phyloP scores from a whole-genome alignment of 208 protist genomes.

The Trypanosoma caninum region DNA sequence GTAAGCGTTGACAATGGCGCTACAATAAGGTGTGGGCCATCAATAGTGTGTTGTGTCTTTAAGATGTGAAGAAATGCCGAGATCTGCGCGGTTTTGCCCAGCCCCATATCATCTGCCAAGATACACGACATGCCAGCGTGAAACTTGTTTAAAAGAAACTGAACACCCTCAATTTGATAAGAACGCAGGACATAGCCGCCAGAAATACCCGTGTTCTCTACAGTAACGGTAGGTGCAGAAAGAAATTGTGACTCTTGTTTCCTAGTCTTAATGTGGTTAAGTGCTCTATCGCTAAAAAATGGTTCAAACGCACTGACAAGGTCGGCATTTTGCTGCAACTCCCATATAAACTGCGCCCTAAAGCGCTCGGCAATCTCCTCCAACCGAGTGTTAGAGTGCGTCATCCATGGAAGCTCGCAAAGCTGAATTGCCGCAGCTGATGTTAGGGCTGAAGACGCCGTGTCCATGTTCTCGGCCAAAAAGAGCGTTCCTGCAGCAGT shows the following conservation, averaged over 20 bases:
- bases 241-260: constrained; percentile 35
- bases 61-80: constrained; percentile 89
- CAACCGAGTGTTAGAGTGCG: constrained; percentile 29
- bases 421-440: constrained; percentile 14
- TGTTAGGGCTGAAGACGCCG: background rate
- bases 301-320: constrained; percentile 63
- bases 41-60: constrained; percentile 48
- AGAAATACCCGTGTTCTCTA: constrained; percentile 25
- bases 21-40: constrained; percentile 95
- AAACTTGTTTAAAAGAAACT: constrained; percentile 92
- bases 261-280: constrained; percentile 37
- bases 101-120: constrained; percentile 97
- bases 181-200: constrained; percentile 69
- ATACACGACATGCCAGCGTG: constrained; percentile 86
- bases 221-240: constrained; percentile 26
- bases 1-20: constrained; percentile 94
- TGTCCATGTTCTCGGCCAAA: background rate
- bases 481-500: constrained; percentile 13
- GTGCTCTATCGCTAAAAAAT: constrained; percentile 61
- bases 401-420: constrained; percentile 49
- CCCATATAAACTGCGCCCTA: constrained; percentile 62
- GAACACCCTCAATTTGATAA: constrained; percentile 97
- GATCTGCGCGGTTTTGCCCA: constrained; percentile 98
- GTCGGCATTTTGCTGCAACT: constrained; percentile 36
- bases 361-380: constrained; percentile 44